phyloP scores from a whole-genome alignment of 2,329 filamentous ascomycete species.

The Pseudogymnoascus sp. region DNA sequence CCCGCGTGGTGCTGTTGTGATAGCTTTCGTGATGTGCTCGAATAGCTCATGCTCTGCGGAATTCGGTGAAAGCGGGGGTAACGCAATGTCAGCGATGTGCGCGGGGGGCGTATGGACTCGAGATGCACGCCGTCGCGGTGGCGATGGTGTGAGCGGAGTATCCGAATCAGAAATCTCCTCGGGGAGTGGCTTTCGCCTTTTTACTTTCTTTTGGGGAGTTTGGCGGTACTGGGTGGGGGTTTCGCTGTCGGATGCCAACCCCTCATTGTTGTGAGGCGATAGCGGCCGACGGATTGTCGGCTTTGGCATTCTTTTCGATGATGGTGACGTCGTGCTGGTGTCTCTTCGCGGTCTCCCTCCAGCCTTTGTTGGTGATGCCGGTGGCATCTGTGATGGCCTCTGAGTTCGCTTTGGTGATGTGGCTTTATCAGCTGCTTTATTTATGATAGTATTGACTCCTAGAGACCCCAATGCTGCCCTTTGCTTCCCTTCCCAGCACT shows the following conservation, averaged over 20 bases:
- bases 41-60: constrained; percentile 42
- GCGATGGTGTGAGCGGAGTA: constrained; percentile 19
- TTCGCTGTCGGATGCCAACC: constrained; percentile 19
- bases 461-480: constrained; percentile 22
- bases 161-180: constrained; percentile 49
- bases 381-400: constrained; percentile 27
- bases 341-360: constrained; percentile 39
- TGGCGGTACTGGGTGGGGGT: constrained; percentile 18
- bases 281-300: constrained; percentile 12
- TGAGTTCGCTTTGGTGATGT: constrained; percentile 9
- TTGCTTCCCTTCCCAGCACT: constrained; percentile 62
- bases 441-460: constrained; percentile 19
- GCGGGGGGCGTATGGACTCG: constrained; percentile 16
- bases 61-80: constrained; percentile 24
- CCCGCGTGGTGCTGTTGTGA: constrained; percentile 44
- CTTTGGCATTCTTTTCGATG: background rate
- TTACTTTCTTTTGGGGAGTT: constrained; percentile 26
- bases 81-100: constrained; percentile 8
- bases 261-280: constrained; percentile 15
- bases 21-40: constrained; percentile 46
- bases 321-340: background rate
- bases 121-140: constrained; percentile 21
- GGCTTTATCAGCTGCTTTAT: constrained; percentile 3
- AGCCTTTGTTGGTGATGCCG: constrained; percentile 30
- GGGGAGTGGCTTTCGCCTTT: constrained; percentile 22